Evolutionary conservation across 2,329 filamentous ascomycete species (phyloP), one percentile per base, ranked within the genome.

Genomic region (Aureobasidium sp.): DNA sequence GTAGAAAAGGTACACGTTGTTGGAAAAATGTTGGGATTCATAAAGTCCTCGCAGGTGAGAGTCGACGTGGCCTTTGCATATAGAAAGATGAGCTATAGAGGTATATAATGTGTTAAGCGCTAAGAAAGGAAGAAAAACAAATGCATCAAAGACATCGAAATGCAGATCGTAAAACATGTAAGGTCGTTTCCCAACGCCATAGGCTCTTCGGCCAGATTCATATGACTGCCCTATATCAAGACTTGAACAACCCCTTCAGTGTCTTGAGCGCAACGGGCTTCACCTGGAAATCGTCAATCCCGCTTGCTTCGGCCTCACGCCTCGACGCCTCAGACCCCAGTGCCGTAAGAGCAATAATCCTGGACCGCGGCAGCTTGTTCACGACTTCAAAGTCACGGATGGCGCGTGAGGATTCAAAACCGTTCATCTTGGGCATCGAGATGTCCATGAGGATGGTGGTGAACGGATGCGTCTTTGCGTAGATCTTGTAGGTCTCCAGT

Each of bases 231-330:
- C 1, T 29, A 1, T 29, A 24, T 29, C 27, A 29, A 3, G 27
- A 29, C 27, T 29, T 5, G 6, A 40, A 40, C 0, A 54, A 15
- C 12, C 33, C 22, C 14, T 40, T 44, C 39, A 64, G 39, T 60
- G 74, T 73, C 62, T 70, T 73, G 61, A 76, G 73, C 5, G 22
- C 45, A 7, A 66, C 64, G 6, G 65, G 65, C 33, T 66, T 73
- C n/a, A 69, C 70, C 47, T 70, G 62, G 50, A 70, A 73, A 35
- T 68, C 61, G 60, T 73, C 70, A 3, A 73, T 66, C 1, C 71
- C 71, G 3, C 66, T 68, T 27, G 58, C 64, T 37, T 68, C 70
- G 3, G 71, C 71, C 40, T 70, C 68, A 8, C 63, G 47, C 31
- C 64, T 61, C 12, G 64, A 63, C 12, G 64, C 63, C 17, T 62